Base-by-base conservation (phyloP, 495 filamentous ascomycete species). In the Trichoderma asperelloides region DNA sequence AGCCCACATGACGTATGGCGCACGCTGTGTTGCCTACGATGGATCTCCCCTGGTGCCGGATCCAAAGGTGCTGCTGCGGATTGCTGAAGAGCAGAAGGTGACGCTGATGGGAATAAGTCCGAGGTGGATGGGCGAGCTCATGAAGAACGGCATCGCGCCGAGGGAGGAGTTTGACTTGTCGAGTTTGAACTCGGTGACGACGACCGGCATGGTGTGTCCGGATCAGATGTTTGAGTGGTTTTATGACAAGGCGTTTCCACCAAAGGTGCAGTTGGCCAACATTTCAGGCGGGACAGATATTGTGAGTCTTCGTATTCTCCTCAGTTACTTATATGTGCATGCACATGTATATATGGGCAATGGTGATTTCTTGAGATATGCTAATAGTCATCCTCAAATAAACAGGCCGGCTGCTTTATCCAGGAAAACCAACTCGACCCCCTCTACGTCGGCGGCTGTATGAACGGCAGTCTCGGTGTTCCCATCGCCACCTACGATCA, bases 241-340 rank as follows among this genome's bases (percentile, higher is more conserved):
- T 80, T 93, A 92, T 76, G 89, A 92, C 74, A 73, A 74, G n/a
- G 91, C 81, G 15, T 94, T 94, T 75, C 89, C 89, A 0, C 37
- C 81, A 2, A 74, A 78, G 69, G 80, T 85, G 4, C 89, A 89
- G 8, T 80, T 93, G 4, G 81, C 74, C 64, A 94, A 94, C 71
- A 88, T 93, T 63, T 88, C 88, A 1, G 91, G 91, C 18, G 89
- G 90, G 66, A 93, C 90, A 27, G 90, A 94, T 80, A 80, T 93
- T 51, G 87, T 81, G 70, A 67, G 77, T 72, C 37, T 47, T 12
- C n/a, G 7, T 15, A 15, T 21, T 62, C 25, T n/a, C 33, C 27
- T 2, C 63, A 18, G 25, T 18, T 6, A 16, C 55, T 65, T 47
- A 15, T 5, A 4, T 7, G 9, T 0, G 9, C 33, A n/a, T n/a